These are phyloP conservation scores for Metarhizium guizhouense DNA, from an alignment of 2,329 filamentous ascomycete genomes.

Conservation along the genomic window DNA sequence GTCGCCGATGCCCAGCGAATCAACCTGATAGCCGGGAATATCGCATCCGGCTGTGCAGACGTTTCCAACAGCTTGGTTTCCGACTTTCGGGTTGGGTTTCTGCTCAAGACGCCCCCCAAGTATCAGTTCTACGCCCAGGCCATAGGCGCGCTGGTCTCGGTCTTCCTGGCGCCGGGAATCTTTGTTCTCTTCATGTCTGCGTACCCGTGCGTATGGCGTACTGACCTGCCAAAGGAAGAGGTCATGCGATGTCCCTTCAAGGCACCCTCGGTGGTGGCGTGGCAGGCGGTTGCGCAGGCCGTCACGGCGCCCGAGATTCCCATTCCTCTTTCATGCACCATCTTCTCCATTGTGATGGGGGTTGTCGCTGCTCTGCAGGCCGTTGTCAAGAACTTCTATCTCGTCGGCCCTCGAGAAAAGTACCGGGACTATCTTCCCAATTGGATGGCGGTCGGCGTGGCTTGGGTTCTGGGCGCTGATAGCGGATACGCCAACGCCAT, in stretches of 20 bases:
- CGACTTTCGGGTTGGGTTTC: conserved; percentile 61
- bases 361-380: conserved; percentile 41
- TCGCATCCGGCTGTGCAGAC: conserved; percentile 46
- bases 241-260: conserved; percentile 42
- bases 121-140: conserved; percentile 60
- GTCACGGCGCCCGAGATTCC: conserved; percentile 48
- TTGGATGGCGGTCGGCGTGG: conserved; percentile 53
- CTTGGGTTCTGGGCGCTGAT: conserved; percentile 49
- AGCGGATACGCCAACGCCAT: conserved; percentile 47
- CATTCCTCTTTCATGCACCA: conserved; percentile 43
- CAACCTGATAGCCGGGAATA: conserved; percentile 55
- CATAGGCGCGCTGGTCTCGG: conserved; percentile 52
- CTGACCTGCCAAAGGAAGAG: conserved; percentile 27
- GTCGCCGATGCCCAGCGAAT: conserved; percentile 48
- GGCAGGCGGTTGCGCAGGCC: conserved; percentile 55
- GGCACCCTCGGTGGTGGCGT: conserved; percentile 55
- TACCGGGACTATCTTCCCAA: conserved; percentile 51
- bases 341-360: conserved; percentile 48
- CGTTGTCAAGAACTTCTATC: conserved; percentile 43
- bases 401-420: conserved; percentile 42
- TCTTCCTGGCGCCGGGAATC: conserved; percentile 58
- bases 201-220: conserved; percentile 57
- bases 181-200: conserved; percentile 60
- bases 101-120: conserved; percentile 54
- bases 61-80: conserved; percentile 44